phyloP scores from a whole-genome alignment of 495 filamentous ascomycete genomes.

The Clavariopsis aquatica region DNA sequence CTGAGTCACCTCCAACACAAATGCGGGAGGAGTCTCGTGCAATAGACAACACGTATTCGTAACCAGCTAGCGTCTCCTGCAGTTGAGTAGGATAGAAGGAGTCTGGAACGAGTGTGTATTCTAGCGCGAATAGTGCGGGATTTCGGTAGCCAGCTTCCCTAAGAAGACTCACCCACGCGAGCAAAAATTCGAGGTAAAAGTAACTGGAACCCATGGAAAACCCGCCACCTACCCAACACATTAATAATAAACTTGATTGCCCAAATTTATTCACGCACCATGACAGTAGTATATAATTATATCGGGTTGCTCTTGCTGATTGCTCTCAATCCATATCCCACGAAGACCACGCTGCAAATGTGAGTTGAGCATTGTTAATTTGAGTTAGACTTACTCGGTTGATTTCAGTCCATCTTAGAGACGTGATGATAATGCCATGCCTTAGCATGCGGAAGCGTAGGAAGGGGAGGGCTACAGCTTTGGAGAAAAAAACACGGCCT shows the following conservation, averaged over 20 bases:
- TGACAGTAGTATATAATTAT: slow-evolving; percentile 73
- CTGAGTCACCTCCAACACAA: slow-evolving; percentile 71
- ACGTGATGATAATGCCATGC: slow-evolving; percentile 62
- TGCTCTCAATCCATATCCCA: slow-evolving; percentile 63
- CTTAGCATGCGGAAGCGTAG: slow-evolving; percentile 70
- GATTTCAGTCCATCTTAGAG: slow-evolving; percentile 63
- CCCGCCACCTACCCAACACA: slow-evolving; percentile 58
- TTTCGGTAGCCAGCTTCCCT: slow-evolving; percentile 62
- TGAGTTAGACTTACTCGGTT: slow-evolving; percentile 46
- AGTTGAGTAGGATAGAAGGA: slow-evolving; percentile 68
- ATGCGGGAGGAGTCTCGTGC: slow-evolving; percentile 57
- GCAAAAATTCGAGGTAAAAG: slow-evolving; percentile 80
- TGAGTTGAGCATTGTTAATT: neutral
- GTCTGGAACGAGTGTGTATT: slow-evolving; percentile 79
- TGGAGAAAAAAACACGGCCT: slow-evolving; percentile 75
- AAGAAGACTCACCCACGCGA: slow-evolving; percentile 63
- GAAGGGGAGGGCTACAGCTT: slow-evolving; percentile 68
- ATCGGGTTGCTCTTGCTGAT: slow-evolving; percentile 59
- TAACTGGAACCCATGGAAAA: slow-evolving; percentile 75
- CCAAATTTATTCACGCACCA: slow-evolving; percentile 49
- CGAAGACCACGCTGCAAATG: slow-evolving; percentile 46
- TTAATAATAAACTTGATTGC: neutral
- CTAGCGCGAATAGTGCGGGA: slow-evolving; percentile 74
- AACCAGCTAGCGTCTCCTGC: slow-evolving; percentile 63
- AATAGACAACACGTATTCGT: slow-evolving; percentile 62